Evolutionary conservation across 345 rosid species (phyloP).

Genomic region (Theobroma cacao): DNA sequence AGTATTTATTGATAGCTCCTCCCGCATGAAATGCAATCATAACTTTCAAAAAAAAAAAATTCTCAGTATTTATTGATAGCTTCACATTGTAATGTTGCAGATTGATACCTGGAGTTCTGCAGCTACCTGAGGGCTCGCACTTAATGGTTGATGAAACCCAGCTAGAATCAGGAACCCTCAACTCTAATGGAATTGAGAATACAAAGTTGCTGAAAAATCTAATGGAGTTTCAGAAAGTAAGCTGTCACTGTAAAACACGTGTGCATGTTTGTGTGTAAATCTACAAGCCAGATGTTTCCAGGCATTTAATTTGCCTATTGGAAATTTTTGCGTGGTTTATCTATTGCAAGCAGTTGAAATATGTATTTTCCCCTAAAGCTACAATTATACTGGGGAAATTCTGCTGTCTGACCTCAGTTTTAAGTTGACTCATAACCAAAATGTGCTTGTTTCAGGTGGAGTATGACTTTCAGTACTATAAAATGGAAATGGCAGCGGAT

Average conservation of each 20-base stretch:
- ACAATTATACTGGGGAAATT: neutral
- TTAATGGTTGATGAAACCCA: slow-evolving; percentile 76
- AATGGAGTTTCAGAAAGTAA: slow-evolving; percentile 72
- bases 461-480: slow-evolving; percentile 81
- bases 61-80: neutral
- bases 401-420: neutral
- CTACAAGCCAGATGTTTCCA: no score
- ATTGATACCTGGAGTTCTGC: slow-evolving; percentile 66
- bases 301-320: no score
- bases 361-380: neutral
- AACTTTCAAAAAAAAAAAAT: no score
- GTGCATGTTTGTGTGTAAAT: no score
- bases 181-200: slow-evolving; percentile 76
- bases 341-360: neutral
- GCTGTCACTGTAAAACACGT: neutral
- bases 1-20: slow-evolving; percentile 3
- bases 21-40: no score
- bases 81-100: slow-evolving; percentile 35
- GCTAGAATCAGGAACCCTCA: slow-evolving; percentile 72
- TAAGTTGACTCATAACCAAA: neutral
- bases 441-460: slow-evolving; percentile 55
- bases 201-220: slow-evolving; percentile 66
- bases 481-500: slow-evolving; percentile 87
- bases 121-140: slow-evolving; percentile 81
- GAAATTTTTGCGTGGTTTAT: neutral